Evolutionary conservation across 2,329 filamentous ascomycete species (phyloP).

Genomic region (Thielaviopsis euricoi): DNA sequence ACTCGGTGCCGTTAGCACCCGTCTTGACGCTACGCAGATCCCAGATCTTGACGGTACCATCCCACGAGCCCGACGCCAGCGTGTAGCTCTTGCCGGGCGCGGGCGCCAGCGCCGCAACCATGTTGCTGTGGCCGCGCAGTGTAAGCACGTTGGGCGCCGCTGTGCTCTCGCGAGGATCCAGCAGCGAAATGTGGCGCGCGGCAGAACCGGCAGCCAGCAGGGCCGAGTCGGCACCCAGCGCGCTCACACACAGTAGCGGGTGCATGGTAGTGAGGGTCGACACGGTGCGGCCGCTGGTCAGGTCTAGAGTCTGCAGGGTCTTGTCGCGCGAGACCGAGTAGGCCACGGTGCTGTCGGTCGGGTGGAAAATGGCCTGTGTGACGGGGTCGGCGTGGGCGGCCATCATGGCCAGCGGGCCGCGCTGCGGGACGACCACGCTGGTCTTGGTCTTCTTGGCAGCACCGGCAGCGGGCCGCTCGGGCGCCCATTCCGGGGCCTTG

Average conservation of each 20-base stretch:
- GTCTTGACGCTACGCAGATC: conserved; percentile 61
- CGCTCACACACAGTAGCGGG: conserved; percentile 62
- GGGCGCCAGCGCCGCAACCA: conserved; percentile 32
- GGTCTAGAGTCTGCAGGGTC: conserved; percentile 76
- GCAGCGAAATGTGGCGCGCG: conserved; percentile 75
- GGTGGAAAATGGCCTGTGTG: conserved; percentile 71
- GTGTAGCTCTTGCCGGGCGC: conserved; percentile 53
- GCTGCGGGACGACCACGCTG: conserved; percentile 39
- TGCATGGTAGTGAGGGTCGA: conserved; percentile 73
- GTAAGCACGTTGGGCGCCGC: conserved; percentile 70
- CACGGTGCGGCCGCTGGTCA: conserved; percentile 63
- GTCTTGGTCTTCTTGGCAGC: conserved; percentile 26
- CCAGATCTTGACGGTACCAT: conserved; percentile 88
- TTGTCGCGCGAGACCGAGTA: conserved; percentile 90
- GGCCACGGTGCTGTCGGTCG: conserved; percentile 67
- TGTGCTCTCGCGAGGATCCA: conserved; percentile 72
- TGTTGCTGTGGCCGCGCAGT: conserved; percentile 76
- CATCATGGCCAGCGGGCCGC: conserved; percentile 63
- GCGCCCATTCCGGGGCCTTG: conserved; percentile 56
- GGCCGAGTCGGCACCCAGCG: conserved; percentile 37
- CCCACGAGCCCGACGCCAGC: conserved; percentile 79
- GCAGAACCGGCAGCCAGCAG: conserved; percentile 60
- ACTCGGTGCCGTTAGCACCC: conserved; percentile 43
- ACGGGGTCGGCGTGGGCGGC: conserved; percentile 57
- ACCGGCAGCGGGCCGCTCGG: conserved; percentile 37